These are phyloP conservation scores for Starmera stellimalicola DNA, from an alignment of 1,139 yeast genomes.

Conservation along the genomic window DNA sequence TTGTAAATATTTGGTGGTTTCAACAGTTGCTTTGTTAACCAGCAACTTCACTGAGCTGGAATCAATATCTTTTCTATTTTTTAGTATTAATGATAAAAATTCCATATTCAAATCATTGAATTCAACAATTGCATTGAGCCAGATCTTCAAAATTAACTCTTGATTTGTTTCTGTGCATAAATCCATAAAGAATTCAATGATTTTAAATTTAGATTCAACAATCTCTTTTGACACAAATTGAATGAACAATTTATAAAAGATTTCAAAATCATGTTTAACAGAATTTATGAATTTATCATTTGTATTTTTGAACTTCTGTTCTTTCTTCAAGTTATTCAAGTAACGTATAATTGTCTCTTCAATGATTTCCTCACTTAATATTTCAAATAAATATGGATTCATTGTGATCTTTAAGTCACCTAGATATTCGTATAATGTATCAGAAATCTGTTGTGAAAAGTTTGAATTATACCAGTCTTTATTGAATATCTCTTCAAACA, in stretches of 20 bases:
- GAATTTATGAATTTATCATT: slow-evolving; percentile 38
- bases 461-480: slow-evolving; percentile 40
- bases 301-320: slow-evolving; percentile 24
- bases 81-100: slow-evolving; percentile 44
- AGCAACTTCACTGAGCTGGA: slow-evolving; percentile 19
- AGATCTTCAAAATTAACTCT: slow-evolving; percentile 43
- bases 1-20: slow-evolving; percentile 7
- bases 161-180: slow-evolving; percentile 48
- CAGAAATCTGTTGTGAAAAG: slow-evolving; percentile 51
- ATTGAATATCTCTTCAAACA: slow-evolving; percentile 38
- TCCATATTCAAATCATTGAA: slow-evolving; percentile 62
- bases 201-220: slow-evolving; percentile 43
- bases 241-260: slow-evolving; percentile 53
- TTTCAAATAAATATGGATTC: slow-evolving; percentile 40
- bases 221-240: slow-evolving; percentile 36
- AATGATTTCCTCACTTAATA: slow-evolving; percentile 41
- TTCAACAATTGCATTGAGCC: slow-evolving; percentile 46
- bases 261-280: slow-evolving; percentile 61
- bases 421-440: slow-evolving; percentile 68
- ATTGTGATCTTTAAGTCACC: slow-evolving; percentile 45
- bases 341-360: slow-evolving; percentile 40
- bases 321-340: slow-evolving; percentile 35
- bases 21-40: slow-evolving; percentile 13
- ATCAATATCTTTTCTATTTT: slow-evolving; percentile 29
- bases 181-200: slow-evolving; percentile 67